Base-by-base conservation (phyloP, 805 yeast species). In the Blastobotrys americana region DNA sequence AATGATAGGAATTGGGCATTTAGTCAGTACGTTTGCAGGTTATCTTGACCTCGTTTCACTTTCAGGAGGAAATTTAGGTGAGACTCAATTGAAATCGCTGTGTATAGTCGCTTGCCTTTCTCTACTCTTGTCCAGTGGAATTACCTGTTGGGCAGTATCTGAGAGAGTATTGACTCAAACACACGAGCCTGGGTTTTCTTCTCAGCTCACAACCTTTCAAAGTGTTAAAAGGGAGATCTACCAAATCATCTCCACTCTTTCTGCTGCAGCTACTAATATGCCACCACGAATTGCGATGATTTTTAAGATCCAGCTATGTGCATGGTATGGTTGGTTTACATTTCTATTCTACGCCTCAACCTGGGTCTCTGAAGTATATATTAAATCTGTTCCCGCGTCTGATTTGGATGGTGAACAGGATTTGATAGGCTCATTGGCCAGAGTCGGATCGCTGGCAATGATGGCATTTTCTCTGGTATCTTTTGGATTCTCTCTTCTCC, bases 261-360 rank as follows among this genome's bases (percentile, higher is more conserved):
- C 23, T 9, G 15, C 21, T 3, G 46, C 57, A 1, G 39, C 54
- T 4, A 18, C 35, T 5, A 48, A 53, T 15, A 57, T 78, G 5
- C 79, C 84, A 3, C 67, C 70, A 1, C 75, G 72, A 48, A 73
- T 77, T 2, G 65, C 66, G 39, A 58, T 68, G 0, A 76, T 80
- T 2, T 77, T 81, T 51, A 64, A 60, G 38, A 75, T 78, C 3
- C 82, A 80, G 55, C 70, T 79, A 43, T 75, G 74, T 56, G 84
- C 84, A 0, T 80, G 85, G 84, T 73, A 77, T 39, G 82, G 84
- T 1, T 80, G 82, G 67, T 80, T 80, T 59, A 78, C 82, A 1
- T 73, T 80, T 71, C 55, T 80, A 31, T 80, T 78, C 49, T 80
- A 79, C 55, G 77, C 84, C 1, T 73, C 84, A 1, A 77, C 84